A percentile compares a stretch with the other conserved stretches of the same genome.
Conservation (phyloP, 306 rosid genomes). For the Oxytropis ochrocephala region DNA sequence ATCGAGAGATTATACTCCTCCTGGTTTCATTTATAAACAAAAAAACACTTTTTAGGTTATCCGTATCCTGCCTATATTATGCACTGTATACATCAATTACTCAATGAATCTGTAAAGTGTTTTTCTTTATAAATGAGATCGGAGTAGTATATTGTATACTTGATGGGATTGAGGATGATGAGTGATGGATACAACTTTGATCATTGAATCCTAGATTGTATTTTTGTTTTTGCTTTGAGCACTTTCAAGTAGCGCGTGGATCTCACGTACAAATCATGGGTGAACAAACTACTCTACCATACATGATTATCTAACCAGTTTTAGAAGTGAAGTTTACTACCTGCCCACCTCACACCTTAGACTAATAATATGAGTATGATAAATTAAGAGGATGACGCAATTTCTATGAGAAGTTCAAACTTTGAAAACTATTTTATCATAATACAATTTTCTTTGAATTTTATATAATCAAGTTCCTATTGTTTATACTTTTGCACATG, state of each 20-base stretch:
- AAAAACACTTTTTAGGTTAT: too few species aligned
- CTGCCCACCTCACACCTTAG: not conserved
- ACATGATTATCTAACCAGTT: not conserved
- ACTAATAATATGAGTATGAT: not conserved
- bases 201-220: conserved; percentile 21
- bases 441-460: not conserved
- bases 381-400: not conserved
- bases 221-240: not conserved
- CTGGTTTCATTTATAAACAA: too few species aligned
- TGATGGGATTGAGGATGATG: conserved; percentile 36
- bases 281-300: not conserved
- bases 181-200: conserved; percentile 18
- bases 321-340: not conserved
- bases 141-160: conserved; percentile 8
- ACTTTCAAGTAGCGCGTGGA: conserved; percentile 25
- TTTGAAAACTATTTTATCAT: not conserved
- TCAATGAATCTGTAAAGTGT: too few species aligned
- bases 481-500: not conserved
- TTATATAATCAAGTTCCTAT: too few species aligned
- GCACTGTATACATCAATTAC: too few species aligned
- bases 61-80: too few species aligned
- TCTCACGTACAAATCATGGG: conserved; percentile 24
- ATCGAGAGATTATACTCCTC: conserved; percentile 21
- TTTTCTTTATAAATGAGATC: too few species aligned
- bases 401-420: not conserved